phyloP scores from a whole-genome alignment of 192 early-diverging fungal genomes.

The Backusella australiensis region DNA sequence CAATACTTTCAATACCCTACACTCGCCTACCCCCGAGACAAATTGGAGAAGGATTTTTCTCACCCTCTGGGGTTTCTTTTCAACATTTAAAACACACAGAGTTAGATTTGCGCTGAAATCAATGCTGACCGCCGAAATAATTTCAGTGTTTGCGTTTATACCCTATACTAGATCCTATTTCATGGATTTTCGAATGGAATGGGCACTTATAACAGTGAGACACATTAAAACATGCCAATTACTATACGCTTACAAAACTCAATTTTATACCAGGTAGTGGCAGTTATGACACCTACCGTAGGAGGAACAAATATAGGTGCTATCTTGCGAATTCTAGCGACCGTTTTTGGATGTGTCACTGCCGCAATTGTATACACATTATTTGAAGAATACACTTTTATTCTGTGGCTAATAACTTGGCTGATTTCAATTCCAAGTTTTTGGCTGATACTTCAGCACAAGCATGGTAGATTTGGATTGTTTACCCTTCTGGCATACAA shows the following conservation, averaged over 20 bases:
- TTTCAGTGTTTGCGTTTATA: slow-evolving; percentile 63
- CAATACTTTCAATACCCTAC: slow-evolving; percentile 44
- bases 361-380: slow-evolving; percentile 58
- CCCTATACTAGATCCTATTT: slow-evolving; percentile 48
- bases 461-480: slow-evolving; percentile 68
- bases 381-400: slow-evolving; percentile 37
- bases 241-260: background rate
- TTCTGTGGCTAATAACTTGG: slow-evolving; percentile 47
- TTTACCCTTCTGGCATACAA: slow-evolving; percentile 72
- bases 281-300: slow-evolving; percentile 80
- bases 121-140: slow-evolving; percentile 55
- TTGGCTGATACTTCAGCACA: slow-evolving; percentile 54
- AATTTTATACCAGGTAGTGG: slow-evolving; percentile 36
- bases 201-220: slow-evolving; percentile 62
- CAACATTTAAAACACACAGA: slow-evolving; percentile 58
- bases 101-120: slow-evolving; percentile 72
- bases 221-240: too few relatives aligned
- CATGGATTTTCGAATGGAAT: slow-evolving; percentile 63
- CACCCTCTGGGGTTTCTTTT: slow-evolving; percentile 56
- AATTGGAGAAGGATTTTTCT: slow-evolving; percentile 41
- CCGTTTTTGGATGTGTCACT: slow-evolving; percentile 57
- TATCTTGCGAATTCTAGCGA: slow-evolving; percentile 70
- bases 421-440: slow-evolving; percentile 65
- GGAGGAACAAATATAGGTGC: slow-evolving; percentile 70
- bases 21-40: slow-evolving; percentile 54